Base-by-base conservation (phyloP, 495 filamentous ascomycete genomes). In the Poronia punctata region DNA sequence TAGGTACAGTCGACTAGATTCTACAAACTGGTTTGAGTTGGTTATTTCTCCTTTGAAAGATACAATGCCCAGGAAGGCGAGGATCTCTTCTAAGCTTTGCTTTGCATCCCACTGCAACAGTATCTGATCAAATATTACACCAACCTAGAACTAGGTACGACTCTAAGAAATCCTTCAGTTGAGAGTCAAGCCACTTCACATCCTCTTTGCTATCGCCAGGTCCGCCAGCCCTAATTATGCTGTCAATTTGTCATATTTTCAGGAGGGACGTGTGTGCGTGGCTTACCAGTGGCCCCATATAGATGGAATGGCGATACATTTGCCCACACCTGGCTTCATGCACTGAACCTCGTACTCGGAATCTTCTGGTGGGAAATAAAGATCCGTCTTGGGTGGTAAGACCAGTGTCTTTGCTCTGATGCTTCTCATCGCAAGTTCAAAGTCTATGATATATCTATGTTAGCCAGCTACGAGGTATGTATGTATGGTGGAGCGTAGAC, bases 331-430 rank as follows among this genome's bases (percentile, higher is more conserved):
- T 1, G 71, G 63, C 22, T 56, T 64, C 80, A 84, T 84, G 38
- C 71, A 74, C 27, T 62, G 61, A 23, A 84, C 78, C 49, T 86
- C 82, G 49, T 76, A 77, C 45, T 79, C 73, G 0, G 80, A 83
- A 39, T 86, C 80, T 48, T 84, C 79, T 1, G 80, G 77, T 65
- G 82, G 79, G 54, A 87, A 87, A 51, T 87, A 87, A 4, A 85
- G 62, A 53, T 87, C 83, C 0, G 80, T 84, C 53, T 83, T 73
- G 5, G 61, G 54, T 1, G 82, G 82, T 6, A 85, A 49, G 7
- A 85, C 76, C 18, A 86, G 56, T 0, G 73, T 74, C 47, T 79
- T 82, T 5, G 80, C 80, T 53, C 79, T 80, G 50, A 84, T 84
- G 20, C 69, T 75, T 30, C 68, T 66, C 76, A 86, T 70, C 1